Base-by-base conservation (phyloP, 345 rosid genomes). In the Clausena lansium region DNA sequence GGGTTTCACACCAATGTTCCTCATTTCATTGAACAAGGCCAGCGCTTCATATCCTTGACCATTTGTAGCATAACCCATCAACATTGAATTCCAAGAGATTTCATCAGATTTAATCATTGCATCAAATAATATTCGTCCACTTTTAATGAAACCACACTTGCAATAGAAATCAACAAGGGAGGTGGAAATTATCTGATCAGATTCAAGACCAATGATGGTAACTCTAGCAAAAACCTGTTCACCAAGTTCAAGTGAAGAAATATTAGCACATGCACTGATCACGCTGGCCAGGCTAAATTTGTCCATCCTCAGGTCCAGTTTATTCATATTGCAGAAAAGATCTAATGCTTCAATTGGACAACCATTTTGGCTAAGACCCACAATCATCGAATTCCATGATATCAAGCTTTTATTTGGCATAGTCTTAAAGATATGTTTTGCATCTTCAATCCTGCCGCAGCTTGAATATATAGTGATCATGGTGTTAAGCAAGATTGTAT, bases 351-450 rank as follows among this genome's bases (percentile, higher is more conserved):
- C 94, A 64, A 83, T 67, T 4, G 94, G 85, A 81, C 84, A 89
- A 76, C 97, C 91, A 70, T 95, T 95, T 84, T 89, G 93, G 79
- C 87, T 83, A 22, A 92, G 87, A 73, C 93, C 98, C 59, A 83
- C 87, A 1, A 88, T 84, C 90, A 93, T 93, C 30, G 98, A 91
- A 83, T 95, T 95, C 98, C 98, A 95, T 13, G 98, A 93, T 74
- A 93, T 86, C 87, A 92, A 83, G 78, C 89, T 93, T 83, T 83
- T 93, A 38, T 36, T 68, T 38, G 88, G 82, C 75, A 91, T 92
- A 32, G 79, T 87, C 60, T 79, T 78, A 71, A 93, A 95, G 22
- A 92, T 66, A 70, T 75, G 70, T 78, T 86, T 91, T 50, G 98
- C 97, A 67, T 91, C 95, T 54, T 89, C 91, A 15, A 93, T 73